Percentiles rank a stretch among this genome's conserved stretches.
phyloP scores from a whole-genome alignment of 2,329 filamentous ascomycete genomes.

The Pseudogymnoascus destructans region DNA sequence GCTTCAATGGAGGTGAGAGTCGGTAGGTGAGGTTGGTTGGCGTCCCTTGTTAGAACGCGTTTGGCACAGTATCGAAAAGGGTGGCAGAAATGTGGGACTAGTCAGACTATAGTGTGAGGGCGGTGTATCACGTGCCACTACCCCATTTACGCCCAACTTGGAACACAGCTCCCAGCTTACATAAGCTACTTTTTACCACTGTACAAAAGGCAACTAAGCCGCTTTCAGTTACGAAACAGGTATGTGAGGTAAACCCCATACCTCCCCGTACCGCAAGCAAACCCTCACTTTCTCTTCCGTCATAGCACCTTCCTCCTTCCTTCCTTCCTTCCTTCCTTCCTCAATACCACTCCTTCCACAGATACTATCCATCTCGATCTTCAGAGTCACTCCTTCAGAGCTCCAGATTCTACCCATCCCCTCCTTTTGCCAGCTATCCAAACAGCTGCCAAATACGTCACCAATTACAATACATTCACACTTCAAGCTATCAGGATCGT shows the following conservation, averaged over 20 bases:
- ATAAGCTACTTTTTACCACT: not conserved
- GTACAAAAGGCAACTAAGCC: not conserved
- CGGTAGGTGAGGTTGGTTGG: not conserved
- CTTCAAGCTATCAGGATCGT: conserved; percentile 7
- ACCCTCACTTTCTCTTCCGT: conserved; percentile 16
- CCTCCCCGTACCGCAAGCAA: conserved; percentile 5
- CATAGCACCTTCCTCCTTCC: conserved; percentile 29
- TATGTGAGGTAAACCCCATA: conserved; percentile 7
- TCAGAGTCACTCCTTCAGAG: conserved; percentile 8
- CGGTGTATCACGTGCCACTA: not conserved
- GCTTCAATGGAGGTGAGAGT: not conserved
- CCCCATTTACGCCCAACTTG: conserved; percentile 5
- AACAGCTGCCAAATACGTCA: conserved; percentile 9
- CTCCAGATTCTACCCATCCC: conserved; percentile 16
- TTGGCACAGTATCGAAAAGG: not conserved
- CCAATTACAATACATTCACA: not conserved
- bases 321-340: conserved; percentile 32
- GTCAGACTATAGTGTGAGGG: not conserved
- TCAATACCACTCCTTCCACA: conserved; percentile 25
- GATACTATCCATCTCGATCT: conserved; percentile 16
- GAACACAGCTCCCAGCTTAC: not conserved
- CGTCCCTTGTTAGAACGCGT: not conserved
- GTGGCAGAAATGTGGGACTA: conserved; percentile 4
- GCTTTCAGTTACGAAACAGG: conserved; percentile 1
- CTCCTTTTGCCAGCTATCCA: conserved; percentile 19